Conservation (phyloP, 352 stramenopile genomes). For the Pythium monospermum region DNA sequence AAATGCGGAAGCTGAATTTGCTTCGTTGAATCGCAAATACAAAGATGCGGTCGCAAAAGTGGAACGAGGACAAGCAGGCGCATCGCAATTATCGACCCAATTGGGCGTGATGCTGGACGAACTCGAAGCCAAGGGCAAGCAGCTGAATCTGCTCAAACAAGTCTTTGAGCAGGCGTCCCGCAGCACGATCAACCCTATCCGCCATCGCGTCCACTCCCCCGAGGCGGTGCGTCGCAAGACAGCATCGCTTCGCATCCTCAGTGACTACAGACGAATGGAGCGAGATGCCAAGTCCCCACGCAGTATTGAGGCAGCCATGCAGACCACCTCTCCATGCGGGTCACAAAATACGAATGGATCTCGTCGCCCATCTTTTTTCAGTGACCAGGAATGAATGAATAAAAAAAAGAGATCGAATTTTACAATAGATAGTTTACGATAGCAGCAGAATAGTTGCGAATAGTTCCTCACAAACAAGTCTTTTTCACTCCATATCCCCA, state of each 20-base stretch:
- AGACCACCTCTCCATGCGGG: constrained; percentile 1
- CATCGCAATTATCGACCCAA: constrained; percentile 34
- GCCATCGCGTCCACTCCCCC: constrained; percentile 44
- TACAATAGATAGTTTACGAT: not conserved
- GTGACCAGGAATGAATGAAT: constrained; percentile 5
- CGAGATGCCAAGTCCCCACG: constrained; percentile 27
- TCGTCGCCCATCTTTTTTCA: constrained; percentile 15
- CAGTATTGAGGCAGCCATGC: not conserved
- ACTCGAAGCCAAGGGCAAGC: constrained; percentile 57
- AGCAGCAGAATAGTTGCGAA: not conserved
- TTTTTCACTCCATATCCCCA: constrained; percentile 13
- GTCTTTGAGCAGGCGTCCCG: constrained; percentile 47
- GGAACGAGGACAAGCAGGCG: constrained; percentile 2
- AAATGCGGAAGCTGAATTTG: constrained; percentile 42
- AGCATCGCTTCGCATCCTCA: constrained; percentile 56
- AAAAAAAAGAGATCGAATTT: not conserved
- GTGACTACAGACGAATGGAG: constrained; percentile 62
- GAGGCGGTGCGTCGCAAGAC: constrained; percentile 59
- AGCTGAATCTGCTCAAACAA: constrained; percentile 64
- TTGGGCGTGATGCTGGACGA: constrained; percentile 51
- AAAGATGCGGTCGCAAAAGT: constrained; percentile 8
- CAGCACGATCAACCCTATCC: constrained; percentile 56
- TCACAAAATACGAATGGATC: constrained; percentile 13
- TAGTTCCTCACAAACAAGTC: not conserved
- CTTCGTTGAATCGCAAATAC: constrained; percentile 32